Evolutionary conservation across 352 stramenopile genomes (phyloP).

Genomic region (Globisporangium takayamanum): DNA sequence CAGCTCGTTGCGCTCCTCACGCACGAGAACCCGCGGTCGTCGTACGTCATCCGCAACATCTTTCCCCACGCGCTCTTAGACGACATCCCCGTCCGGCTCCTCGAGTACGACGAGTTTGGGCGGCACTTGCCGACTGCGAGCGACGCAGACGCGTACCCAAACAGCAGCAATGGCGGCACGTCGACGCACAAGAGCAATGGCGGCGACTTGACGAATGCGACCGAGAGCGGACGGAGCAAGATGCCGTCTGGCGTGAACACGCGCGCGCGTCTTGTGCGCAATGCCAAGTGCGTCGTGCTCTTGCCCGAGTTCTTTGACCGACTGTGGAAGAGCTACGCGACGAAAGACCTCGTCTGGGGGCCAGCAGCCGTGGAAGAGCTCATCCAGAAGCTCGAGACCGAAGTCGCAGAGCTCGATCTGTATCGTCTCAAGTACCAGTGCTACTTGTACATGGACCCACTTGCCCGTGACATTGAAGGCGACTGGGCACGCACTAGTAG

Average conservation of each 20-base stretch:
- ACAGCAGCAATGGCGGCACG: constrained; percentile 15
- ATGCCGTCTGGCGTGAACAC: constrained; percentile 73
- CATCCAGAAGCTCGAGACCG: constrained; percentile 56
- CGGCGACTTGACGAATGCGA: constrained; percentile 56
- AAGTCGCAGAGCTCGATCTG: constrained; percentile 71
- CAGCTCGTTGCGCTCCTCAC: constrained; percentile 81
- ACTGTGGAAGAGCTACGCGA: constrained; percentile 60
- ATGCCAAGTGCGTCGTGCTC: constrained; percentile 74
- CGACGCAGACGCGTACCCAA: constrained; percentile 29
- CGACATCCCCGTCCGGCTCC: constrained; percentile 60
- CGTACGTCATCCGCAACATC: constrained; percentile 74
- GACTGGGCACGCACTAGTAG: constrained; percentile 33
- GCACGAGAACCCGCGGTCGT: constrained; percentile 81
- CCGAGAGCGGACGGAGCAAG: constrained; percentile 63
- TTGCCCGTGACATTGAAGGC: constrained; percentile 49
- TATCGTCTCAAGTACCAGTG: constrained; percentile 75
- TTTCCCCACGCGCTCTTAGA: constrained; percentile 79
- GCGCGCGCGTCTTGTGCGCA: constrained; percentile 58
- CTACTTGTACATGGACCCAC: constrained; percentile 75
- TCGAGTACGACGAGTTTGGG: constrained; percentile 85
- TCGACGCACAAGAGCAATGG: constrained; percentile 28
- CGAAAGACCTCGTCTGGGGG: constrained; percentile 82
- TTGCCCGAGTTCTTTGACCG: constrained; percentile 86
- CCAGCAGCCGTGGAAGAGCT: constrained; percentile 66
- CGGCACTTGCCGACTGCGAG: constrained; percentile 53